phyloP scores from a whole-genome alignment of 2,329 filamentous ascomycete species.

The Claviceps cyperi region DNA sequence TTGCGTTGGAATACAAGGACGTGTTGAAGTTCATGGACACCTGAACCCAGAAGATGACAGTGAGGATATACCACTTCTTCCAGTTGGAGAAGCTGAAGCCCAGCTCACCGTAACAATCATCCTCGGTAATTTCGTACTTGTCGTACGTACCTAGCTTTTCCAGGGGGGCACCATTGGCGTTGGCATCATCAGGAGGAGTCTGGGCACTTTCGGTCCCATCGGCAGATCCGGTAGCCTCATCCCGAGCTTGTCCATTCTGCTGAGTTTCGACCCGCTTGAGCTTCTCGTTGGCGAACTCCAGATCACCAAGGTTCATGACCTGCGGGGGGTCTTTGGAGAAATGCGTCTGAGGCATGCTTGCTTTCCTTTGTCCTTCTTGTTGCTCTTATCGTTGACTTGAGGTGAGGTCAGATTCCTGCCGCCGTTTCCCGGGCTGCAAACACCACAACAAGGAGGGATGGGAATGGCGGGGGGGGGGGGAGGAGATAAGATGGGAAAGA shows the following conservation, averaged over 20 bases:
- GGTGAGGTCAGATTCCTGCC: not conserved
- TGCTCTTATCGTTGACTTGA: not conserved
- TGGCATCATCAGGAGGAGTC: slow-evolving; percentile 12
- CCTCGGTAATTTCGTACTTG: slow-evolving; percentile 33
- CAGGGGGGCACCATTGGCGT: slow-evolving; percentile 16
- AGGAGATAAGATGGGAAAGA: not conserved
- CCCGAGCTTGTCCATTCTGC: not conserved
- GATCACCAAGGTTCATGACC: slow-evolving; percentile 22
- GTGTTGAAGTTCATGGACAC: slow-evolving; percentile 72
- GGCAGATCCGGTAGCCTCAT: slow-evolving; percentile 1
- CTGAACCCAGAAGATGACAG: slow-evolving; percentile 60
- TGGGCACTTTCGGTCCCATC: slow-evolving; percentile 7
- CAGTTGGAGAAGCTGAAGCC: slow-evolving; percentile 44
- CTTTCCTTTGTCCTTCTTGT: not conserved
- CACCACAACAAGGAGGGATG: not conserved
- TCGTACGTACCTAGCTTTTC: slow-evolving; percentile 24
- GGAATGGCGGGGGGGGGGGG: not conserved
- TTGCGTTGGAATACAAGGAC: slow-evolving; percentile 56
- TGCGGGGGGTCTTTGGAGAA: slow-evolving; percentile 23
- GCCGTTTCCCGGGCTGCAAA: not conserved
- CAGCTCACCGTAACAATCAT: slow-evolving; percentile 51
- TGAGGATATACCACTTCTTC: slow-evolving; percentile 61
- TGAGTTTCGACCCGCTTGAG: slow-evolving; percentile 17
- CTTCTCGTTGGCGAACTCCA: slow-evolving; percentile 22
- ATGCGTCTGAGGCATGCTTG: slow-evolving; percentile 17